Conservation (phyloP, 805 yeast genomes). For the Candida quercuum region DNA sequence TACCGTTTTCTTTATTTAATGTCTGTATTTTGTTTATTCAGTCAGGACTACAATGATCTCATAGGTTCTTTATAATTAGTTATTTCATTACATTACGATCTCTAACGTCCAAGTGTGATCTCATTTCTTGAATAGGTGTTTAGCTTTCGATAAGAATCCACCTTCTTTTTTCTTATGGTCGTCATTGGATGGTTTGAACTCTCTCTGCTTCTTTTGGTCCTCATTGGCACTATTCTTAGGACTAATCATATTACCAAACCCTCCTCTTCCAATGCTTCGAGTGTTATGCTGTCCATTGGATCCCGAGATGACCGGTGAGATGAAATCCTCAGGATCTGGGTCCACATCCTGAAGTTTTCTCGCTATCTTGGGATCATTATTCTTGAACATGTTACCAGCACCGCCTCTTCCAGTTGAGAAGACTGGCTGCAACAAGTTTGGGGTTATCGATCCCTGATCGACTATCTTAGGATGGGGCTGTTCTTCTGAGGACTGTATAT, state of each 20-base stretch:
- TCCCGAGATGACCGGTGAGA: constrained; percentile 37
- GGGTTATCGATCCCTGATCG: constrained; percentile 57
- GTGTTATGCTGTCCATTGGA: constrained; percentile 22
- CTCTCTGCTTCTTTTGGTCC: constrained; percentile 19
- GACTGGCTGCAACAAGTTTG: constrained; percentile 47
- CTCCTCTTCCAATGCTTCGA: constrained; percentile 52
- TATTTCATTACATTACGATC: neutral
- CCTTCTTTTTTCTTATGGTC: constrained; percentile 24
- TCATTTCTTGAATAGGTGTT: constrained; percentile 32
- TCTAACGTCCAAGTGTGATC: too few species aligned
- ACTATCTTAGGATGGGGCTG: constrained; percentile 50
- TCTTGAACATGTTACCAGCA: constrained; percentile 66
- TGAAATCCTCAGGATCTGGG: constrained; percentile 30
- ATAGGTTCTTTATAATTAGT: too few species aligned
- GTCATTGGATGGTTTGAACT: constrained; percentile 6
- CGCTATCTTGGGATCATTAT: constrained; percentile 51
- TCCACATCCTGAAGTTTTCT: constrained; percentile 68
- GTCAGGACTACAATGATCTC: too few species aligned
- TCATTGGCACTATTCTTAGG: constrained; percentile 24
- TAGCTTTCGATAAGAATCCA: constrained; percentile 42
- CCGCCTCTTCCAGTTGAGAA: constrained; percentile 78
- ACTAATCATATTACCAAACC: constrained; percentile 55
- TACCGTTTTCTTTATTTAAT: neutral
- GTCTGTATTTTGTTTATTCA: neutral
- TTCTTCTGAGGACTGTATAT: constrained; percentile 40